Evolutionary conservation across 2,329 filamentous ascomycete species (phyloP), one percentile per base, ranked within the genome.

Genomic region (Ambrosiella beaveri): DNA sequence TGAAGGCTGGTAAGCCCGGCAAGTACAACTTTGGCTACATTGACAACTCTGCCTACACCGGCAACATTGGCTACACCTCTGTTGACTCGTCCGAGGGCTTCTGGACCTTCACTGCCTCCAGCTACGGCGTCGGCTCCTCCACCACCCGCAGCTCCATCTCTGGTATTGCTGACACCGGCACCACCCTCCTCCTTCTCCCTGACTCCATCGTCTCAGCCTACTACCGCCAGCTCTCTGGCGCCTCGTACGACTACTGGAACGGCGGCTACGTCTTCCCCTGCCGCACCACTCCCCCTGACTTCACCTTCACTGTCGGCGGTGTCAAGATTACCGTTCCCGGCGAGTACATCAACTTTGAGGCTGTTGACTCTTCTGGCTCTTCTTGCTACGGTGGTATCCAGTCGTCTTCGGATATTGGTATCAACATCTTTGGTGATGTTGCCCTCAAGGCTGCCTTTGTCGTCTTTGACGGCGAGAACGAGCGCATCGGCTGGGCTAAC

Each of bases 21-120:
- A 75, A 77, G 37, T 90, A 88, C 70, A 82, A 88, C 65, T 90
- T 90, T 64, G 86, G 86, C 61, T 75, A 69, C 63, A 81, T 90
- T 64, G 83, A 90, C 66, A 66, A 65, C 1, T 71, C 70, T 58
- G 81, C 85, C 64, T 85, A 84, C 67, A 73, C 68, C 1, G 85
- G 85, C 39, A 64, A 74, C 64, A 69, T 74, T 19, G 87, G 81
- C 66, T 73, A 81, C 17, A 71, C 76, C 8, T 74, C 88, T 61
- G 13, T 57, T 50, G 78, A 86, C 65, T 74, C 73, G 15, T 74
- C 73, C 9, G 70, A 73, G 38, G 85, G 85, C 7, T 88, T 83
- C 72, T 89, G 85, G 85, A 44, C 7, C 36, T 65, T 59, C 63
- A 57, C 73, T 12, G 80, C 78, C 5, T 72, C 73, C 27, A 71